phyloP scores from a whole-genome alignment of 1,139 yeast species.

The Ogataea hybrid region DNA sequence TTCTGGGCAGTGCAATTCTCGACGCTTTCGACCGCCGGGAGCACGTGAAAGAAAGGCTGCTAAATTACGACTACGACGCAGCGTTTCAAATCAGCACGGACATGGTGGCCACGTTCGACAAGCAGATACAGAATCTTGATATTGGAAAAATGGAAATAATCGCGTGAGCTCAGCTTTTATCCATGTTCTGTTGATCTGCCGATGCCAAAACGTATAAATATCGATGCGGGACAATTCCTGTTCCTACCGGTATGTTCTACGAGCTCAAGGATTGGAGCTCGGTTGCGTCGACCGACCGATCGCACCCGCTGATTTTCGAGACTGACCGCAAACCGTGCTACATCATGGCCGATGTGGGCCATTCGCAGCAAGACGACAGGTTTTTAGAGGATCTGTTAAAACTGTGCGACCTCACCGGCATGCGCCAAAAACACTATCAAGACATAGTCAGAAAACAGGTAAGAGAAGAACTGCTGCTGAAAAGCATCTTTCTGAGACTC shows the following conservation, averaged over 20 bases:
- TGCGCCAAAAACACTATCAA: conserved; percentile 17
- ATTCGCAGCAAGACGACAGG: conserved; percentile 19
- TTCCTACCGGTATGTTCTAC: conserved; percentile 14
- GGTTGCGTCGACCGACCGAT: conserved; percentile 20
- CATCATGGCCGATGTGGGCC: conserved; percentile 12
- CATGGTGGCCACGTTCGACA: conserved; percentile 3
- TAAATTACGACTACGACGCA: conserved; percentile 8
- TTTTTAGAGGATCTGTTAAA: conserved; percentile 19
- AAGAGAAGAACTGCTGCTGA: conserved; percentile 11
- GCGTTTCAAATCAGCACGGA: conserved; percentile 12
- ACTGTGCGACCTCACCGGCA: conserved; percentile 24
- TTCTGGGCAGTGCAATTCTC: conserved; percentile 7
- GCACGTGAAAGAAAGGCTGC: conserved; percentile 9
- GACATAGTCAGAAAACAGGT: conserved; percentile 10
- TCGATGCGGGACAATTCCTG: not conserved
- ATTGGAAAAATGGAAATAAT: not conserved
- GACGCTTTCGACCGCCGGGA: conserved; percentile 19
- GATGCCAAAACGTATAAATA: not conserved
- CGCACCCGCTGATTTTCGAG: conserved; percentile 26
- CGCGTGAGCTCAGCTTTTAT: not conserved
- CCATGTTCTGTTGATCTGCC: conserved; percentile 7
- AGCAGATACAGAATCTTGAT: conserved; percentile 4
- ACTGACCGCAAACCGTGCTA: conserved; percentile 13
- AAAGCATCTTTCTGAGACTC: conserved; percentile 6
- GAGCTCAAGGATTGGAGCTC: conserved; percentile 20